These are phyloP conservation scores for Cladophialophora chaetospira DNA, from an alignment of 2,329 filamentous ascomycete genomes.

Conservation along the genomic window DNA sequence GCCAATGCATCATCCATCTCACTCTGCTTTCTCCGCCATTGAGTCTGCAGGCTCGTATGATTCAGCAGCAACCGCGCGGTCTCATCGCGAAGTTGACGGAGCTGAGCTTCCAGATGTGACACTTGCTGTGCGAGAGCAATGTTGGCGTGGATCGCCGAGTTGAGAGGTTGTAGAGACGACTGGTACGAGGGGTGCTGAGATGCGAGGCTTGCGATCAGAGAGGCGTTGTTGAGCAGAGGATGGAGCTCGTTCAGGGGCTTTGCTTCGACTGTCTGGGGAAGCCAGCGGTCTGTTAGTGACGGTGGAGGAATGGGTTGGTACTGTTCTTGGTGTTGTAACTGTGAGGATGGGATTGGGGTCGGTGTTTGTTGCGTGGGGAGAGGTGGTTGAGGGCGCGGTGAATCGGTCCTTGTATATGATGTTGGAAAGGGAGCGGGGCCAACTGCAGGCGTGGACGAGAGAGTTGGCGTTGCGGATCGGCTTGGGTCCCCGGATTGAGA, in stretches of 20 bases:
- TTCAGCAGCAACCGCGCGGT: constrained; percentile 81
- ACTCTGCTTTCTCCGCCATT: constrained; percentile 84
- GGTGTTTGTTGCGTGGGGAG: constrained; percentile 40
- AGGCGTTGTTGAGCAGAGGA: constrained; percentile 70
- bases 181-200: constrained; percentile 72
- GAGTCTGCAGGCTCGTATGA: constrained; percentile 83
- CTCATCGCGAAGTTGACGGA: constrained; percentile 59
- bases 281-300: constrained; percentile 23
- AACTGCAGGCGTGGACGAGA: constrained; percentile 9
- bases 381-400: constrained; percentile 35
- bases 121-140: constrained; percentile 62
- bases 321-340: constrained; percentile 34
- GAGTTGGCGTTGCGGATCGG: constrained; percentile 19
- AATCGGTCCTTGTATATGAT: constrained; percentile 38
- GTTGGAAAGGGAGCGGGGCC: constrained; percentile 40
- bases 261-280: constrained; percentile 24
- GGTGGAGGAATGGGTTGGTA: constrained; percentile 35
- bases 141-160: constrained; percentile 69
- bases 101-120: constrained; percentile 48
- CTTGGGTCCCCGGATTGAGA: constrained; percentile 19
- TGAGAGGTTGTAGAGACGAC: constrained; percentile 65
- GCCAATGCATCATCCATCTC: constrained; percentile 84
- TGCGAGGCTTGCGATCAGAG: constrained; percentile 73
- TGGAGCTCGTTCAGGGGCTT: constrained; percentile 57
- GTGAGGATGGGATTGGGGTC: constrained; percentile 33